Conservation (phyloP, 768 basidiomycete species). For the Mycena rebaudengoi region DNA sequence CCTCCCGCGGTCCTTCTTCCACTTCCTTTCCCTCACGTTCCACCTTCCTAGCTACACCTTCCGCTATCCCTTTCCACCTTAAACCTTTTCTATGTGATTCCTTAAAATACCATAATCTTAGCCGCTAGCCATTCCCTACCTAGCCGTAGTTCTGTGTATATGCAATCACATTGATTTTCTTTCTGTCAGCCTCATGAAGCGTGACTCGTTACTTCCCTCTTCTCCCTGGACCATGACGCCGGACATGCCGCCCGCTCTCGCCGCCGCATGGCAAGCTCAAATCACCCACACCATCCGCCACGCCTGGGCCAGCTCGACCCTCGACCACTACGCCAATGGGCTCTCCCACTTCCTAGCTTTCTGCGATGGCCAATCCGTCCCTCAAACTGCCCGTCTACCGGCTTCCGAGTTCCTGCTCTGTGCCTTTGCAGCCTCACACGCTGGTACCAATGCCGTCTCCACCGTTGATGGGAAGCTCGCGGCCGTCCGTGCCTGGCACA, state of each 20-base stretch:
- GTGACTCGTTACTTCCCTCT: not conserved
- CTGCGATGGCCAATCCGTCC: constrained; percentile 31
- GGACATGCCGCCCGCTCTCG: no score
- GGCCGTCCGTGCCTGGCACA: constrained; percentile 45
- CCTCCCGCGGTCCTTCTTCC: not conserved
- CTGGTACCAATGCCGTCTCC: constrained; percentile 27
- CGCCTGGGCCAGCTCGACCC: constrained; percentile 22
- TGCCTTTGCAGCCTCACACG: constrained; percentile 34
- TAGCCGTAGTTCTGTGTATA: not conserved
- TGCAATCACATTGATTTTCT: no score
- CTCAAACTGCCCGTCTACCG: constrained; percentile 23
- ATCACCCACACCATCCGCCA: not conserved
- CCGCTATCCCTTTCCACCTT: not conserved
- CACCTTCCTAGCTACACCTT: not conserved
- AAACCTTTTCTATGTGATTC: not conserved
- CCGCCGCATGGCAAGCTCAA: no score
- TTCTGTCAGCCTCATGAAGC: not conserved
- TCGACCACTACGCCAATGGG: constrained; percentile 19
- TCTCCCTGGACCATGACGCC: no score
- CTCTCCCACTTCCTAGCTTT: constrained; percentile 25
- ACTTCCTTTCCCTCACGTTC: not conserved
- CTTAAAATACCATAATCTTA: not conserved
- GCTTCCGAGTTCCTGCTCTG: constrained; percentile 37
- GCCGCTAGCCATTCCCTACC: no score
- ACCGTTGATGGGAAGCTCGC: constrained; percentile 32